Evolutionary conservation across 2,329 filamentous ascomycete species (phyloP), one percentile per base, ranked within the genome.

Genomic region (Huntiella decipiens): DNA sequence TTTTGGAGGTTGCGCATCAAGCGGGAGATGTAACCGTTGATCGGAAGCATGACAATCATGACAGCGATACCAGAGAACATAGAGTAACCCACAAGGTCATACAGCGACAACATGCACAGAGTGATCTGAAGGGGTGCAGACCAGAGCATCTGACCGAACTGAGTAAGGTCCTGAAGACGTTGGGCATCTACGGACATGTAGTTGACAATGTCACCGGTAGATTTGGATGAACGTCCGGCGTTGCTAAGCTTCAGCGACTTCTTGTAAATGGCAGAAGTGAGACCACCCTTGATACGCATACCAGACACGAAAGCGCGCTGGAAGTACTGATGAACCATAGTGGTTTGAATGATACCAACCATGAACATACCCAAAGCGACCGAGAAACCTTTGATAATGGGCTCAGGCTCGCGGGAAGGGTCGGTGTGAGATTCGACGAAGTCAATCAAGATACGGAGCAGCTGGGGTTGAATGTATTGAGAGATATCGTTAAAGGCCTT

Each of bases 161-260:
- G 92, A 2, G 88, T 85, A 48, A 98, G 67, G 62, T 98, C 91
- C 56, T 95, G 83, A 13, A 98, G 71, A 53, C 92, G 80, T 62
- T 98, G 91, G 11, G 88, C 88, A 59, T 98, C 91, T 7, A 98
- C 88, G 39, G 92, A 91, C 88, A 98, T 98, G 63, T 94, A 91
- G 59, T 98, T 98, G 59, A 98, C 91, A 56, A 98, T 96, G 56
- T 98, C 92, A 48, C 91, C 91, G 0, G 91, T 98, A 0, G 84
- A 83, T 64, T 96, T 95, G 38, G 77, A 64, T 2, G 86, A 73
- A 45, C 88, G 76, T 6, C 91, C 91, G 63, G 98, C 91, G 55
- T 93, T 96, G 4, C 88, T 96, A 13, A 98, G 68, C 52, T 76
- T 79, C 51, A 96, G 70, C 0, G 87, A 82, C 64, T 98, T 98